These are phyloP conservation scores for Candida peoriensis DNA, from an alignment of 805 yeast genomes.

Conservation along the genomic window DNA sequence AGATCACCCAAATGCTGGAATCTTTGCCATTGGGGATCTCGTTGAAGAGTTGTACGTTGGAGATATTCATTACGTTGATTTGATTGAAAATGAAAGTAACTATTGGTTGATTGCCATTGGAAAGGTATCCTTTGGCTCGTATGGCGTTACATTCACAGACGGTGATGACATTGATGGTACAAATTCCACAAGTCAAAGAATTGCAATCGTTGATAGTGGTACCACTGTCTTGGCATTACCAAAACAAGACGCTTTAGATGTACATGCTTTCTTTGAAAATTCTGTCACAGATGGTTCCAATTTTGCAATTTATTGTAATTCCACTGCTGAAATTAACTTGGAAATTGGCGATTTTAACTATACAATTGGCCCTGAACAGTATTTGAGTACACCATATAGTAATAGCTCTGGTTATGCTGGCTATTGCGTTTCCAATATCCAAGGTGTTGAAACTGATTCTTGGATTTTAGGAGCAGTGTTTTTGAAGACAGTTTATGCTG, in stretches of 20 bases:
- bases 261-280: conserved; percentile 47
- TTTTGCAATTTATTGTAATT: conserved; percentile 55
- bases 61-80: conserved; percentile 34
- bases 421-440: conserved; percentile 60
- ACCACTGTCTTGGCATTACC: conserved; percentile 59
- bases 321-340: conserved; percentile 36
- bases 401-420: conserved; percentile 34
- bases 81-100: conserved; percentile 29
- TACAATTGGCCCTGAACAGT: conserved; percentile 37
- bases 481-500: conserved; percentile 48
- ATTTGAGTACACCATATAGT: conserved; percentile 45
- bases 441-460: conserved; percentile 42
- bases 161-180: conserved; percentile 3
- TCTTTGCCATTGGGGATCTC: conserved; percentile 39
- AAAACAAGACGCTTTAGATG: conserved; percentile 43
- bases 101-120: conserved; percentile 51
- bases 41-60: conserved; percentile 33
- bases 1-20: conserved; percentile 31
- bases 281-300: conserved; percentile 57
- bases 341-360: conserved; percentile 41
- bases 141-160: conserved; percentile 29
- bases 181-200: conserved; percentile 24
- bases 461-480: conserved; percentile 70
- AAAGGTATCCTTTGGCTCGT: conserved; percentile 31
- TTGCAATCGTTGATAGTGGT: conserved; percentile 59